These are phyloP conservation scores for Dactylellina haptotyla DNA, from an alignment of 2,329 filamentous ascomycete species.

Conservation along the genomic window DNA sequence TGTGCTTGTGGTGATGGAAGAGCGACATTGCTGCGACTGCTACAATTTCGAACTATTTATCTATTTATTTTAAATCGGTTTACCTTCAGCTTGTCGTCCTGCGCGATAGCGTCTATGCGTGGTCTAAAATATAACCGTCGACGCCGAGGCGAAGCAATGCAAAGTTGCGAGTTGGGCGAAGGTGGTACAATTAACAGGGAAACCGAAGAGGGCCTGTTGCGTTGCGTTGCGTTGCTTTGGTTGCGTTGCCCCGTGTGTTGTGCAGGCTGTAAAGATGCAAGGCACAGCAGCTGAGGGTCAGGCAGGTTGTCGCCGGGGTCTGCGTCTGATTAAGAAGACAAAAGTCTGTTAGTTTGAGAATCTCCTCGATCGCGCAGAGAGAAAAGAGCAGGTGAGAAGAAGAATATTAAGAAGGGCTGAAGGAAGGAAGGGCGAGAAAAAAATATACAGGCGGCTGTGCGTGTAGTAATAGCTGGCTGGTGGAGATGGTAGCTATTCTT, in stretches of 20 bases:
- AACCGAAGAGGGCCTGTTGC: background rate
- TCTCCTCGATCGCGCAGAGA: background rate
- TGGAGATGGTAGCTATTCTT: background rate
- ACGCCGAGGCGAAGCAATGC: too few species aligned
- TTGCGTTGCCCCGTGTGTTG: background rate
- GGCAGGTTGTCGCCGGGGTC: background rate
- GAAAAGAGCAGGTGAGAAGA: background rate
- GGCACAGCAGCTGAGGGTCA: background rate
- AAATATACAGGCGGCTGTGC: background rate
- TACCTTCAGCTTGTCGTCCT: too few species aligned
- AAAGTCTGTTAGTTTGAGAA: background rate
- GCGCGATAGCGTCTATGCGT: too few species aligned
- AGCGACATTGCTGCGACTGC: constrained; percentile 47
- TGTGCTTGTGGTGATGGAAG: constrained; percentile 29
- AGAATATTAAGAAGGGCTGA: background rate
- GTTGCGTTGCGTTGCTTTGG: background rate
- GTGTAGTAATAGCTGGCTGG: background rate
- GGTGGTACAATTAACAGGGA: background rate
- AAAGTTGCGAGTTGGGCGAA: too few species aligned
- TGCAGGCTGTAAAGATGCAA: background rate
- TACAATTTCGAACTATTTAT: too few species aligned
- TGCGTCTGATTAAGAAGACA: background rate
- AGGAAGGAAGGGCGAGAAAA: background rate
- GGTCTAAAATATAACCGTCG: too few species aligned
- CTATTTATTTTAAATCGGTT: too few species aligned